These are phyloP conservation scores for Russula earlei DNA, from an alignment of 768 basidiomycete genomes.

Conservation along the genomic window DNA sequence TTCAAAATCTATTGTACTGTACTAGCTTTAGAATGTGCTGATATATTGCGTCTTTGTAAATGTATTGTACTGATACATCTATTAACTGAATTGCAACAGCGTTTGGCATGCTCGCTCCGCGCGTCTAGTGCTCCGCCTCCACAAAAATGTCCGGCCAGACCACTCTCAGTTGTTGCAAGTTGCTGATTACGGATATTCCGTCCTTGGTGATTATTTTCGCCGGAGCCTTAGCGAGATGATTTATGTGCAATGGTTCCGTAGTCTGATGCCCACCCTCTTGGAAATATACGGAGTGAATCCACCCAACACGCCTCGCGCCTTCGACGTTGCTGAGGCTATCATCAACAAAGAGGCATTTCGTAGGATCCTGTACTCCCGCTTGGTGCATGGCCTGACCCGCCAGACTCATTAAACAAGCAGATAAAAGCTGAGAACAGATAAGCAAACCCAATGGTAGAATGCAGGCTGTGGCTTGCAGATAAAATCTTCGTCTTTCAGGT, in stretches of 20 bases:
- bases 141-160: slow-evolving; percentile 74
- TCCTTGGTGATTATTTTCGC: slow-evolving; percentile 32
- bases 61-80: not conserved
- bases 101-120: no score
- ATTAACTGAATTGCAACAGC: no score
- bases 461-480: slow-evolving; percentile 73
- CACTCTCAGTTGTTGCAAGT: slow-evolving; percentile 55
- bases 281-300: slow-evolving; percentile 71
- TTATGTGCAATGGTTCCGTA: slow-evolving; percentile 53
- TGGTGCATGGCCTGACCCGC: slow-evolving; percentile 51
- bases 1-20: slow-evolving; percentile 30
- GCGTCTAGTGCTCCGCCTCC: slow-evolving; percentile 16
- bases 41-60: slow-evolving; percentile 2
- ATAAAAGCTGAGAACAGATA: not conserved
- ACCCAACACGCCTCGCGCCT: slow-evolving; percentile 54
- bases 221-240: slow-evolving; percentile 33
- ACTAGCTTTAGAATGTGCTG: slow-evolving; percentile 28
- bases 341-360: slow-evolving; percentile 71
- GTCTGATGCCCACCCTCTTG: slow-evolving; percentile 56
- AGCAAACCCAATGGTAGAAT: slow-evolving; percentile 52
- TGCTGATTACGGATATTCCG: slow-evolving; percentile 42
- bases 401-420: not conserved
- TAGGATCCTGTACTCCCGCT: slow-evolving; percentile 52
- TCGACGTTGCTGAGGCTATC: slow-evolving; percentile 64
- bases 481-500: slow-evolving; percentile 50